phyloP scores from a whole-genome alignment of 208 protist genomes.

The Leishmania amazonensis region DNA sequence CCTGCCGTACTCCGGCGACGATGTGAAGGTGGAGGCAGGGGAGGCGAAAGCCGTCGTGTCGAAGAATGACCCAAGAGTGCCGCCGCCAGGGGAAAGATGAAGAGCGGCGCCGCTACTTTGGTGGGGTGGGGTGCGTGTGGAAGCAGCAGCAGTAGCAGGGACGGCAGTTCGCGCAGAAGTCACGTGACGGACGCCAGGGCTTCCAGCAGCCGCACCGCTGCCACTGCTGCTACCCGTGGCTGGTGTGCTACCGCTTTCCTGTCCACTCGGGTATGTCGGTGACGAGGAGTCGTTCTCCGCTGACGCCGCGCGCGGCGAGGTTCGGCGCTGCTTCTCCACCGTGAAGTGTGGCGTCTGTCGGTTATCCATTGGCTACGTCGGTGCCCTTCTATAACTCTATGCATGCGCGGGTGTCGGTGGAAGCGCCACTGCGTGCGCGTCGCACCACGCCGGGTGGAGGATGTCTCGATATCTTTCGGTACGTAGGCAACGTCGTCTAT shows the following conservation, averaged over 20 bases:
- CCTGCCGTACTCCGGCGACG: conserved; percentile 10
- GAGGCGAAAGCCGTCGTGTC: conserved; percentile 23
- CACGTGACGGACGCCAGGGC: neutral
- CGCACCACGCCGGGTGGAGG: neutral
- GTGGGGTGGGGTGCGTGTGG: conserved; percentile 3
- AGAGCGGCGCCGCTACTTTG: neutral
- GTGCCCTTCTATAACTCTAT: neutral
- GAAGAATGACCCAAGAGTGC: conserved; percentile 9
- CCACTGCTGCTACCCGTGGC: conserved; percentile 1
- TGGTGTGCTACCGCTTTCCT: conserved; percentile 3
- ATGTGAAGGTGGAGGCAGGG: conserved; percentile 8
- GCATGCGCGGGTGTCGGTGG: neutral
- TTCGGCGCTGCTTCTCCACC: conserved; percentile 14
- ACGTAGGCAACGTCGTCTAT: neutral
- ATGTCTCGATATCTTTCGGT: neutral
- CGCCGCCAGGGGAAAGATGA: neutral
- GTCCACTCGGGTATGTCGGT: conserved; percentile 8
- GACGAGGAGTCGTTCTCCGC: conserved; percentile 18
- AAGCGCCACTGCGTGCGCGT: neutral
- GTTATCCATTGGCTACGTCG: neutral
- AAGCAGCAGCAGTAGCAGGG: neutral
- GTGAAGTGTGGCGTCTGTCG: neutral
- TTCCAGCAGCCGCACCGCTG: neutral
- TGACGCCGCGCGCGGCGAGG: conserved; percentile 12
- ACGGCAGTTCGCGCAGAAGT: neutral